Evolutionary conservation across 73 alveolate species (phyloP).

Genomic region (Blepharisma stoltei): DNA sequence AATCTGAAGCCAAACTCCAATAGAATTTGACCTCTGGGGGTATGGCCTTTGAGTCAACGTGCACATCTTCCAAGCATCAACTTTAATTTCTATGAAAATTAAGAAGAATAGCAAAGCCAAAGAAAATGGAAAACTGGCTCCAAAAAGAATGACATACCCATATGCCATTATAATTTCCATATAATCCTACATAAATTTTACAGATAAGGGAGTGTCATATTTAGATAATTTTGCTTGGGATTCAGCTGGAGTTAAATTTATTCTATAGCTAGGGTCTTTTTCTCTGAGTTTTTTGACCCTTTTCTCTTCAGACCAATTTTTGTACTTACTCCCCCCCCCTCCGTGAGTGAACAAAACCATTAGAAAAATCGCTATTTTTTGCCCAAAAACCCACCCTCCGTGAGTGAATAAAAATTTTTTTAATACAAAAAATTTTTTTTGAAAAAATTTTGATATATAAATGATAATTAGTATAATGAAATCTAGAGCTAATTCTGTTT

Average conservation of each 20-base stretch:
- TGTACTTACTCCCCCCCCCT: no score
- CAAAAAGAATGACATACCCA: constrained; percentile 25
- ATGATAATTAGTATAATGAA: no score
- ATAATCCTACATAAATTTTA: neutral
- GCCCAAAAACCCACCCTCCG: no score
- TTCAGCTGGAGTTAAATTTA: neutral
- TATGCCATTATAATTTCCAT: constrained; percentile 8
- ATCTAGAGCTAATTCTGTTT: no score
- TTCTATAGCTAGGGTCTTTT: neutral
- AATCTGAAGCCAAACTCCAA: constrained; percentile 22
- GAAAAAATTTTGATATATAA: no score
- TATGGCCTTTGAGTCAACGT: neutral
- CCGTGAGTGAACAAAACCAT: no score
- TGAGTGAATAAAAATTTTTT: no score
- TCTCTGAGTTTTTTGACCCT: neutral
- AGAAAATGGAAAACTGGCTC: constrained; percentile 11
- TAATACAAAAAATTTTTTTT: no score
- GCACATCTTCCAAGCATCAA: constrained; percentile 29
- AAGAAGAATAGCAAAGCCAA: neutral
- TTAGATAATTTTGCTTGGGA: neutral
- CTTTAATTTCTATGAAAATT: constrained; percentile 2
- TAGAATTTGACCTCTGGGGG: neutral
- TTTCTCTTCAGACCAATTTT: constrained; percentile 3
- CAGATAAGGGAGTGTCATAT: neutral
- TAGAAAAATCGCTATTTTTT: no score